A percentile compares a stretch with the other conserved stretches of the same genome.
Evolutionary conservation across 768 basidiomycete genomes (phyloP).

Genomic region (Mycena rosella): DNA sequence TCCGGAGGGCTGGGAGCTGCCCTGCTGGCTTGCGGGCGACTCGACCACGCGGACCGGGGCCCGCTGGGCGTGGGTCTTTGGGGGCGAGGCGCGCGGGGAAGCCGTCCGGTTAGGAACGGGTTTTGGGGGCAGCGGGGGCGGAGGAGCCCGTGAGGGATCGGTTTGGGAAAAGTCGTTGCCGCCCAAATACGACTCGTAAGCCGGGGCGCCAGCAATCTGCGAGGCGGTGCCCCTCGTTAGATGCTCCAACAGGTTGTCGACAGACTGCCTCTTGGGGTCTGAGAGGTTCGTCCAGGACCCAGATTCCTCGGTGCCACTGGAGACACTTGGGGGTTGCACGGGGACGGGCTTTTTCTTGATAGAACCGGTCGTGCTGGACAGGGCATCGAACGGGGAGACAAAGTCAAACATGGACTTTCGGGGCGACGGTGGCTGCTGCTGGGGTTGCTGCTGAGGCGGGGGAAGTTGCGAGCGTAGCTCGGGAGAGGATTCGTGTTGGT

Average conservation of each 20-base stretch:
- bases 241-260: conserved; percentile 85
- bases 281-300: conserved; percentile 62
- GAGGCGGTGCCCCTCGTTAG: conserved; percentile 63
- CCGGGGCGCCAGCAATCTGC: conserved; percentile 52
- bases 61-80: conserved; percentile 68
- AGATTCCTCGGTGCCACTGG: conserved; percentile 68
- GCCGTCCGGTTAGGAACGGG: conserved; percentile 59
- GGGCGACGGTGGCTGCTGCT: conserved; percentile 72
- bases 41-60: conserved; percentile 64
- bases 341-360: conserved; percentile 82
- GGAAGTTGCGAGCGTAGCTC: conserved; percentile 54
- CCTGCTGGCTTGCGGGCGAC: conserved; percentile 61
- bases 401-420: conserved; percentile 90
- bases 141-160: conserved; percentile 62
- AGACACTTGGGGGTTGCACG: conserved; percentile 53
- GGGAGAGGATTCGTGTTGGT: conserved; percentile 55
- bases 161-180: conserved; percentile 60
- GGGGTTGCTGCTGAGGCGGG: conserved; percentile 47
- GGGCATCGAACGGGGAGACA: conserved; percentile 86
- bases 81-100: conserved; percentile 76
- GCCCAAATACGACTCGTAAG: conserved; percentile 61
- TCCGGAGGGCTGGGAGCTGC: conserved; percentile 42
- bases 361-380: conserved; percentile 61
- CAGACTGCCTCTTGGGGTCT: conserved; percentile 84
- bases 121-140: conserved; percentile 76